These are phyloP conservation scores for Dissoconium aciculare DNA, from an alignment of 2,329 filamentous ascomycete species.

Conservation along the genomic window DNA sequence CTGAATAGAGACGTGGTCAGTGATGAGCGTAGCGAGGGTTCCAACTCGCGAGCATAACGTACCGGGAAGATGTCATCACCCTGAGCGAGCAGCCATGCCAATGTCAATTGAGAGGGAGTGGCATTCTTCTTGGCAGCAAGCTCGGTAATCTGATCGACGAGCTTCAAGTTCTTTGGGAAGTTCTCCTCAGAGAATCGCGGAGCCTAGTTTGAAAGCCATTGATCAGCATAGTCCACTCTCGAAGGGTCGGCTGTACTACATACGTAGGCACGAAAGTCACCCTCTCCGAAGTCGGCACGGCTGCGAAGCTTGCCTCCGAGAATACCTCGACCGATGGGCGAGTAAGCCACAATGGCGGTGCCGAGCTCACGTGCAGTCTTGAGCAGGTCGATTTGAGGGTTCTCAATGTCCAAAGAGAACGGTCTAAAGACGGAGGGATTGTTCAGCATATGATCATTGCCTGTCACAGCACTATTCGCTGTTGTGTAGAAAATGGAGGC, in stretches of 20 bases:
- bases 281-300: constrained; percentile 33
- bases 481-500: too few species aligned
- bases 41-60: constrained; percentile 4
- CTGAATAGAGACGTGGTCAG: constrained; percentile 1
- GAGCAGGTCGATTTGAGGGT: constrained; percentile 33
- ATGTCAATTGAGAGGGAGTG: constrained; percentile 42
- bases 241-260: too few species aligned
- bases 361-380: constrained; percentile 44
- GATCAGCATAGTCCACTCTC: too few species aligned
- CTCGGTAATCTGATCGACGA: constrained; percentile 36
- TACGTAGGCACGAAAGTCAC: constrained; percentile 32
- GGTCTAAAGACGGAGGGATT: too few species aligned
- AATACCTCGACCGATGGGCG: constrained; percentile 45
- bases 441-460: too few species aligned
- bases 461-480: too few species aligned
- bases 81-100: constrained; percentile 50
- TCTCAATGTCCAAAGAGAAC: constrained; percentile 45
- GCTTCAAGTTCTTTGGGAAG: constrained; percentile 40
- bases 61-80: constrained; percentile 45
- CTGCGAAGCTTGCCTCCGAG: constrained; percentile 37
- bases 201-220: too few species aligned
- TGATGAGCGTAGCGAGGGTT: constrained; percentile 7
- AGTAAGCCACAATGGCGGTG: constrained; percentile 42
- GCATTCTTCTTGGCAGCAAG: constrained; percentile 41
- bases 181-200: constrained; percentile 40